phyloP scores from a whole-genome alignment of 2,329 filamentous ascomycete genomes.

The Cladosporium sp. region DNA sequence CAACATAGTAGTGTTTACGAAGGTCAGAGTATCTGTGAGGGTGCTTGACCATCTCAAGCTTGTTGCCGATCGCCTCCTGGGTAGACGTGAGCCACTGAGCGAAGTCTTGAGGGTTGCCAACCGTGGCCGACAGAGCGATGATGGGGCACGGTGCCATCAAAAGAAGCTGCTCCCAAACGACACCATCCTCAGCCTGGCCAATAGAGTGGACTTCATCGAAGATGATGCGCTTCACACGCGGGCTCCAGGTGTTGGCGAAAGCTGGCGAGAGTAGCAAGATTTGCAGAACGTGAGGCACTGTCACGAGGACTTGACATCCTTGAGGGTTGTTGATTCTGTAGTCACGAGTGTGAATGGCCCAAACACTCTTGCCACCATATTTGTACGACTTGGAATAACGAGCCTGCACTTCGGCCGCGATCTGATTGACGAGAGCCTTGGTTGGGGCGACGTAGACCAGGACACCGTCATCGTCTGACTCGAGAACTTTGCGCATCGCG shows the following conservation, averaged over 20 bases:
- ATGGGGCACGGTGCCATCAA: constrained; percentile 72
- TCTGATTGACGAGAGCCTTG: constrained; percentile 79
- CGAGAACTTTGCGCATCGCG: constrained; percentile 72
- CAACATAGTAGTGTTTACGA: constrained; percentile 66
- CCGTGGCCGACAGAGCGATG: constrained; percentile 73
- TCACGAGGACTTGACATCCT: constrained; percentile 71
- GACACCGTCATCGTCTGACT: constrained; percentile 64
- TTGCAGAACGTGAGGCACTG: constrained; percentile 72
- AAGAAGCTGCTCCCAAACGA: constrained; percentile 75
- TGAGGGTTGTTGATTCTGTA: constrained; percentile 69
- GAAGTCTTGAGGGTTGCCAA: constrained; percentile 71
- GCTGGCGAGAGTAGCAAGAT: constrained; percentile 67
- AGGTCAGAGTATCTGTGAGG: constrained; percentile 69
- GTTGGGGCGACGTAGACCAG: constrained; percentile 78
- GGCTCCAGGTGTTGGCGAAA: constrained; percentile 65
- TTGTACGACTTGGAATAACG: constrained; percentile 65
- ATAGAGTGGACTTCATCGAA: constrained; percentile 83
- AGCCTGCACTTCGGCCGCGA: constrained; percentile 72
- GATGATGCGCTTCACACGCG: constrained; percentile 68
- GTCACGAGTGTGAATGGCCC: constrained; percentile 75
- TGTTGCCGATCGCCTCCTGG: constrained; percentile 59
- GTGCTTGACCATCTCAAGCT: constrained; percentile 66
- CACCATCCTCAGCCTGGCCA: constrained; percentile 68
- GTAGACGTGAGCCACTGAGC: constrained; percentile 62
- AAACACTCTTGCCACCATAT: constrained; percentile 62